Evolutionary conservation across 805 yeast genomes (phyloP), one percentile per base, ranked within the genome.

Genomic region (Candida rishiriensis): DNA sequence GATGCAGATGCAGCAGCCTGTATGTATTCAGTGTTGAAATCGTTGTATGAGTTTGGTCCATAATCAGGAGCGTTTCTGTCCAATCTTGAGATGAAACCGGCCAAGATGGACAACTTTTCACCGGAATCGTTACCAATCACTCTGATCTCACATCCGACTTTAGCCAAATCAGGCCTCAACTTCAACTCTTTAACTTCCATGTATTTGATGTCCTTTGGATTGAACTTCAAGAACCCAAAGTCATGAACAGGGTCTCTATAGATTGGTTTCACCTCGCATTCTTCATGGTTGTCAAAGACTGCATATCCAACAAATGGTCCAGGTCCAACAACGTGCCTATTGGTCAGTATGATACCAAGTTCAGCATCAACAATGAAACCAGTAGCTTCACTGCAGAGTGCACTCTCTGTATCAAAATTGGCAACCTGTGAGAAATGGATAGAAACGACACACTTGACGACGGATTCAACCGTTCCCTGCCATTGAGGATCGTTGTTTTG

Each of bases 91-190:
- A 84, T 85, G 63, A 89, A 88, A 30, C 97, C 97, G 1, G 96
- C 78, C 54, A 89, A 70, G 55, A 90, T 90, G 40, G 95, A 83
- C 38, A 90, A 71, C 64, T 90, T 89, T 63, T 90, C 97, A 59
- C 97, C 97, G 12, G 96, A 95, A 69, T 90, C 97, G 65, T 90
- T 90, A 71, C 97, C 97, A 33, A 90, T 90, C 28, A 90, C 96
- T 57, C 97, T 76, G 57, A 90, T 89, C 61, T 90, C 97, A 34
- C 88, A 79, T 32, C 97, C 97, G n/a, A 90, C 90, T 55, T 78
- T 76, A 28, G 96, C 96, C 47, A 84, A 70, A 14, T 87, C 91
- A 0, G 97, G 97, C 51, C 76, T 73, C 42, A 90, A 68, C 34
- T 75, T 75, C 39, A 90, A 71, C 34, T 83, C 83, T 40, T 73